Conservation (phyloP, 495 filamentous ascomycete genomes). For the Penicillium lagena region DNA sequence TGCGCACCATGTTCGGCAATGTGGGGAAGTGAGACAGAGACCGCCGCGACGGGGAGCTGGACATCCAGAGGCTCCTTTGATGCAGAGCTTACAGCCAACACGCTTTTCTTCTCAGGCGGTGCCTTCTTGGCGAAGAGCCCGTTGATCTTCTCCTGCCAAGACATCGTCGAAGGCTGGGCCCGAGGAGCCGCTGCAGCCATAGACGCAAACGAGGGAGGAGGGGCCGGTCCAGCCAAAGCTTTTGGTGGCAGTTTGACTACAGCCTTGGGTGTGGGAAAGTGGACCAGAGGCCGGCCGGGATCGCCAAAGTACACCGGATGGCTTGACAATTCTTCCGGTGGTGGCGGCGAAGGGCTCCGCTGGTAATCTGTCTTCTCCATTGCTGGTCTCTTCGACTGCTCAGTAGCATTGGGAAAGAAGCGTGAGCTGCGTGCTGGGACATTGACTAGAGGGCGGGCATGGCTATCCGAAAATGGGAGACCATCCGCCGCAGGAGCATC, state of each 20-base stretch:
- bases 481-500: constrained; percentile 27
- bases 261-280: constrained; percentile 60
- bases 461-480: constrained; percentile 31
- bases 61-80: constrained; percentile 58
- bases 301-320: constrained; percentile 70
- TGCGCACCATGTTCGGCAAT: constrained; percentile 15
- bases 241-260: constrained; percentile 67
- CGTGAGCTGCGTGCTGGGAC: constrained; percentile 50
- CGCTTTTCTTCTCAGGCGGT: constrained; percentile 44
- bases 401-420: constrained; percentile 59
- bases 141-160: constrained; percentile 74
- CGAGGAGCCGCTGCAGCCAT: constrained; percentile 43
- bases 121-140: constrained; percentile 59
- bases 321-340: constrained; percentile 56
- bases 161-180: constrained; percentile 19
- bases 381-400: constrained; percentile 31
- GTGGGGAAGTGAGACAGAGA: constrained; percentile 54
- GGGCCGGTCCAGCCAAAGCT: constrained; percentile 32
- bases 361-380: constrained; percentile 22
- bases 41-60: constrained; percentile 37
- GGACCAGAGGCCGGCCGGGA: constrained; percentile 56
- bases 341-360: constrained; percentile 58
- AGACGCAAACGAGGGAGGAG: constrained; percentile 49
- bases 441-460: constrained; percentile 28
- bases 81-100: constrained; percentile 48